Evolutionary conservation across 306 rosid species (phyloP).

Genomic region (Lotus japonicus): DNA sequence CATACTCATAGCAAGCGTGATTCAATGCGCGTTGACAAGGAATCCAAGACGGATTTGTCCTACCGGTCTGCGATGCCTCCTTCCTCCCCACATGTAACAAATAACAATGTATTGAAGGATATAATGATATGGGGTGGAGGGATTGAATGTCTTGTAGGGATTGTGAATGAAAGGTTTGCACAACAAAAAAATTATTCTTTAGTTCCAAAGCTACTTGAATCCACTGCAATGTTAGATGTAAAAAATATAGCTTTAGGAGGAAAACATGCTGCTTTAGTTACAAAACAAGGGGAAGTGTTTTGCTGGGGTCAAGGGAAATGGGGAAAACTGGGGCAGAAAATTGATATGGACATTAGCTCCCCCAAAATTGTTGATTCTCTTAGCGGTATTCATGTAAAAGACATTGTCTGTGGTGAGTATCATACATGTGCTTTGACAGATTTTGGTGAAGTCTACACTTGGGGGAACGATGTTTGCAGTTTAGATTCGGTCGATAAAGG

Average conservation of each 20-base stretch:
- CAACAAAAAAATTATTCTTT: slow-evolving; percentile 35
- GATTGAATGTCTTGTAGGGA: slow-evolving; percentile 41
- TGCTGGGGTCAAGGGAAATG: slow-evolving; percentile 80
- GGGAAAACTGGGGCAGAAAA: slow-evolving; percentile 70
- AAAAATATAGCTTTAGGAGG: slow-evolving; percentile 63
- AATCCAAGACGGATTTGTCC: slow-evolving; percentile 30
- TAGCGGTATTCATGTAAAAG: slow-evolving; percentile 38
- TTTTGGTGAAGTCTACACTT: slow-evolving; percentile 60
- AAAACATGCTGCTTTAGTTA: slow-evolving; percentile 73
- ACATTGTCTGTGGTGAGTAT: slow-evolving; percentile 66
- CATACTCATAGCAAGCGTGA: slow-evolving; percentile 31
- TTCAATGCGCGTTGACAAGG: slow-evolving; percentile 21
- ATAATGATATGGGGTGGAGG: slow-evolving; percentile 91
- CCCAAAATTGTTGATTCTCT: slow-evolving; percentile 73
- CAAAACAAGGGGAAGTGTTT: slow-evolving; percentile 79
- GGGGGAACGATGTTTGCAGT: slow-evolving; percentile 60
- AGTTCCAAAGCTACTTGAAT: slow-evolving; percentile 69
- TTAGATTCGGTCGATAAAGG: slow-evolving; percentile 32
- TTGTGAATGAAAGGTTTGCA: slow-evolving; percentile 31
- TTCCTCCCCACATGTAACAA: slow-evolving; percentile 33
- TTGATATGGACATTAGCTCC: slow-evolving; percentile 47
- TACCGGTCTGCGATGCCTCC: slow-evolving; percentile 31
- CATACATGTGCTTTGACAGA: slow-evolving; percentile 74
- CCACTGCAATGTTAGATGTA: slow-evolving; percentile 61
- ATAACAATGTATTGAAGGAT: slow-evolving; percentile 53